phyloP scores from a whole-genome alignment of 2,329 filamentous ascomycete genomes.

The Acrodontium crateriforme region DNA sequence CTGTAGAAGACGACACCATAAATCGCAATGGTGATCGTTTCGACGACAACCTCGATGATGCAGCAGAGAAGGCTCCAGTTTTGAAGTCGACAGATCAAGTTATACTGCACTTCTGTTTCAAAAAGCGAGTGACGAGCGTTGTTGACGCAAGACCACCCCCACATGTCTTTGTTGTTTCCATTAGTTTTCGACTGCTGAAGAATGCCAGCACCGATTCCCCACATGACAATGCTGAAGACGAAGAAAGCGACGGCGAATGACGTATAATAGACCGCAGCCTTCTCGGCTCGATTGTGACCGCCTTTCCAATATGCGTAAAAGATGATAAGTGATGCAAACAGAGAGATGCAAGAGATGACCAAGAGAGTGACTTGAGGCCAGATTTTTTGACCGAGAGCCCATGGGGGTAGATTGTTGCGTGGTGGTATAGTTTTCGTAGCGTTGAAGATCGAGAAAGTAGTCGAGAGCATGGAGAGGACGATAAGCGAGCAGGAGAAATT shows the following conservation, averaged over 20 bases:
- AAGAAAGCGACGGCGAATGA: slow-evolving; percentile 89
- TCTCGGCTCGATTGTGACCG: slow-evolving; percentile 78
- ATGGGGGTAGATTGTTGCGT: slow-evolving; percentile 70
- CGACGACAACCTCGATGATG: slow-evolving; percentile 90
- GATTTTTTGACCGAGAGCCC: slow-evolving; percentile 63
- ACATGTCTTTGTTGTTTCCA: slow-evolving; percentile 72
- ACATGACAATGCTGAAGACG: slow-evolving; percentile 83
- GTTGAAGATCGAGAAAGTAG: slow-evolving; percentile 88
- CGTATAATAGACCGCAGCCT: slow-evolving; percentile 89
- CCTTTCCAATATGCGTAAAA: slow-evolving; percentile 79
- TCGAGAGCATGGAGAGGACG: slow-evolving; percentile 75
- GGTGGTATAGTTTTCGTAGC: slow-evolving; percentile 61
- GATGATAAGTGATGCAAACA: slow-evolving; percentile 64
- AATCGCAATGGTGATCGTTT: slow-evolving; percentile 78
- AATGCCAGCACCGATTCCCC: slow-evolving; percentile 72
- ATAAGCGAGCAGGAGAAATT: slow-evolving; percentile 97
- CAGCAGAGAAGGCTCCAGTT: slow-evolving; percentile 95
- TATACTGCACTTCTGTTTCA: slow-evolving; percentile 69
- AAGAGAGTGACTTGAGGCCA: slow-evolving; percentile 89
- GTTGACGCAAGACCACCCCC: slow-evolving; percentile 94
- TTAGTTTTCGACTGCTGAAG: slow-evolving; percentile 66
- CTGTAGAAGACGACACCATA: slow-evolving; percentile 95
- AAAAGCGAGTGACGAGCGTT: slow-evolving; percentile 67
- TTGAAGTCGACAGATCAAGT: slow-evolving; percentile 80
- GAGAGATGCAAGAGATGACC: slow-evolving; percentile 63